A percentile compares a stretch with the other conserved stretches of the same genome.
These are phyloP conservation scores for Wickerhamiella azyma DNA, from an alignment of 805 yeast genomes.

Conservation along the genomic window DNA sequence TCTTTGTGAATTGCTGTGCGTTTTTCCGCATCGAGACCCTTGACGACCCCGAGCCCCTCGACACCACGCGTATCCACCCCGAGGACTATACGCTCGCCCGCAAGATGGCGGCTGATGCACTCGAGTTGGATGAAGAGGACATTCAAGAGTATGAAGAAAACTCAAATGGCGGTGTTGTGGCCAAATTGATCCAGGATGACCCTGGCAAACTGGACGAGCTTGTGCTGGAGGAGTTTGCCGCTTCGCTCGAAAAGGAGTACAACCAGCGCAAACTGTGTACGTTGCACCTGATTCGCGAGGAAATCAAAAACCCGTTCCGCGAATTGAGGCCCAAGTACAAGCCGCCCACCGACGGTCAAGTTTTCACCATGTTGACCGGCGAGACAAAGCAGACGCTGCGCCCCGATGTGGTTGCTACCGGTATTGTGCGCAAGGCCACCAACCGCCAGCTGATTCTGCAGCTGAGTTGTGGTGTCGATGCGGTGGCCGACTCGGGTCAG, in stretches of 20 bases:
- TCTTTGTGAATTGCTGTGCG: slow-evolving; percentile 85
- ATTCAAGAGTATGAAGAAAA: slow-evolving; percentile 64
- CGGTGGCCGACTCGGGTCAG: slow-evolving; percentile 28
- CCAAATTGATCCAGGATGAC: slow-evolving; percentile 53
- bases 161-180: slow-evolving; percentile 54
- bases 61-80: slow-evolving; percentile 93
- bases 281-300: slow-evolving; percentile 70
- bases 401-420: slow-evolving; percentile 62
- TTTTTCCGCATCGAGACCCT: slow-evolving; percentile 63
- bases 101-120: slow-evolving; percentile 96
- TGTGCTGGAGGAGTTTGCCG: slow-evolving; percentile 82
- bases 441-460: slow-evolving; percentile 32
- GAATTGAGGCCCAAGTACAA: slow-evolving; percentile 71
- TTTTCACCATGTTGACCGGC: slow-evolving; percentile 82
- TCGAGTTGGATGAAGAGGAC: slow-evolving; percentile 91
- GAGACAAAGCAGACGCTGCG: slow-evolving; percentile 60
- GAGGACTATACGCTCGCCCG: slow-evolving; percentile 94
- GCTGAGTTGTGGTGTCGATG: slow-evolving; percentile 52
- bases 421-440: slow-evolving; percentile 49
- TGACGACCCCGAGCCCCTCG: slow-evolving; percentile 56
- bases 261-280: slow-evolving; percentile 61
- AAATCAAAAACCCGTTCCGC: slow-evolving; percentile 73
- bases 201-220: slow-evolving; percentile 62
- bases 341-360: slow-evolving; percentile 48
- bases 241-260: slow-evolving; percentile 56